Evolutionary conservation across 2,329 filamentous ascomycete genomes (phyloP), one percentile per base, ranked within the genome.

Genomic region (Trichoderma brevicompactum): DNA sequence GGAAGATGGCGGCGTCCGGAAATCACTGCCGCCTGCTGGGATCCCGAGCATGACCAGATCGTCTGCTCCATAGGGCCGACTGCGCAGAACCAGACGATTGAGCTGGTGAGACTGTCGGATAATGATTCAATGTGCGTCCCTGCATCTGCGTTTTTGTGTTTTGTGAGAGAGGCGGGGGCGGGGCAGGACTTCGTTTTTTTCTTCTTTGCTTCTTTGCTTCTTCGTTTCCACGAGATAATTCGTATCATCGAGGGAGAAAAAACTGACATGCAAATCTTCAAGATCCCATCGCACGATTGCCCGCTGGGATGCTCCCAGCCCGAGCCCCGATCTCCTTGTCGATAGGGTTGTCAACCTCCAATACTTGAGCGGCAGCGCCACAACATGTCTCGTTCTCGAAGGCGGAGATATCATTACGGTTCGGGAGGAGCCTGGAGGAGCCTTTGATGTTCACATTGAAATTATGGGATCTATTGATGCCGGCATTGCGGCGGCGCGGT

Each of bases 401-500:
- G 93, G 93, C 55, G 95, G 95, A 67, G 94, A 99, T 78, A 94
- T 99, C 68, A 81, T 97, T 67, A 84, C 94, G 59, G 90, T 97
- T 34, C 86, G 90, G 69, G 92, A 97, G 74, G 78, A 81, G 8
- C 48, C 23, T 13, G 48, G 48, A 10, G 48, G 48, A 38, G 36
- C 56, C 34, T 49, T 28, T 70, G 73, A 41, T 71, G 70, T 32
- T 73, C 88, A 91, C 71, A 93, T 99, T 71, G 95, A 98, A 77
- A 98, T 99, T 71, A 88, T 98, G 69, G 95, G 95, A 50, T 96
- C 93, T 40, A 92, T 99, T 43, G 93, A 97, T 78, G 91, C 90
- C 66, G 95, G 94, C 28, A 97, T 99, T 71, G 87, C 89, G 28
- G 92, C 93, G 15, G 94, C 94, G 15, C 86, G 87, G 70, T 99